A percentile compares a stretch with the other conserved stretches of the same genome.
phyloP scores from a whole-genome alignment of 2,329 filamentous ascomycete species.

The Microdochium trichocladiopsis region DNA sequence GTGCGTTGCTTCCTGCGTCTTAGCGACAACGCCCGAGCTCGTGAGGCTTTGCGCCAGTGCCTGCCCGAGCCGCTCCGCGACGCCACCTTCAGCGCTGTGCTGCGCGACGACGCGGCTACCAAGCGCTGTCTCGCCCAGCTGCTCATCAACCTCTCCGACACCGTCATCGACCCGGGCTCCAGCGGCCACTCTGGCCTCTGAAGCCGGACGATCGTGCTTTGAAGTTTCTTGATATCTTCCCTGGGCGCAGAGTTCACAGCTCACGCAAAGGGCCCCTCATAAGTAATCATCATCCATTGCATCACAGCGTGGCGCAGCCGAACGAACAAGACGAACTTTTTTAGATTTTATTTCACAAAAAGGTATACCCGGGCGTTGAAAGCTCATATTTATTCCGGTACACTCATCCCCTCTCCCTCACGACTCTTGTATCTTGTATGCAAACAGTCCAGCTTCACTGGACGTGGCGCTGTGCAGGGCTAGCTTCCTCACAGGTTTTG shows the following conservation, averaged over 20 bases:
- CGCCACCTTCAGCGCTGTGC: conserved; percentile 91
- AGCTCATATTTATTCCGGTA: background rate
- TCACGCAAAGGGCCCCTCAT: background rate
- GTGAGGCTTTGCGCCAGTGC: conserved; percentile 91
- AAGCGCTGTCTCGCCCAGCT: conserved; percentile 97
- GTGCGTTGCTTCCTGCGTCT: conserved; percentile 92
- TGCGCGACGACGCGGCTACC: conserved; percentile 93
- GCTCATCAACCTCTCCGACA: conserved; percentile 91
- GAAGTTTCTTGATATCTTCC: too few species aligned
- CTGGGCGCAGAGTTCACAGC: too few species aligned
- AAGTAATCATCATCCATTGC: background rate
- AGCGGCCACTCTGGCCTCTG: conserved; percentile 17
- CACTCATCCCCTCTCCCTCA: background rate
- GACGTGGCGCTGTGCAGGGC: background rate
- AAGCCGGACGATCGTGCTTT: too few species aligned
- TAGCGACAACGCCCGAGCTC: conserved; percentile 91
- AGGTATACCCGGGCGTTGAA: background rate
- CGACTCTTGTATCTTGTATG: background rate
- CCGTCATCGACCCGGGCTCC: conserved; percentile 48
- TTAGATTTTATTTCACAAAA: background rate
- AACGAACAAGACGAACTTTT: background rate
- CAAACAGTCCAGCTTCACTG: background rate
- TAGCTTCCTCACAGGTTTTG: background rate
- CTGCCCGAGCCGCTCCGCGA: conserved; percentile 97
- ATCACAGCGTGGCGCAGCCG: background rate